Percentiles rank a stretch among this genome's conserved stretches.
Conservation (phyloP, 352 stramenopile species). For the Pythium aristosporum region DNA sequence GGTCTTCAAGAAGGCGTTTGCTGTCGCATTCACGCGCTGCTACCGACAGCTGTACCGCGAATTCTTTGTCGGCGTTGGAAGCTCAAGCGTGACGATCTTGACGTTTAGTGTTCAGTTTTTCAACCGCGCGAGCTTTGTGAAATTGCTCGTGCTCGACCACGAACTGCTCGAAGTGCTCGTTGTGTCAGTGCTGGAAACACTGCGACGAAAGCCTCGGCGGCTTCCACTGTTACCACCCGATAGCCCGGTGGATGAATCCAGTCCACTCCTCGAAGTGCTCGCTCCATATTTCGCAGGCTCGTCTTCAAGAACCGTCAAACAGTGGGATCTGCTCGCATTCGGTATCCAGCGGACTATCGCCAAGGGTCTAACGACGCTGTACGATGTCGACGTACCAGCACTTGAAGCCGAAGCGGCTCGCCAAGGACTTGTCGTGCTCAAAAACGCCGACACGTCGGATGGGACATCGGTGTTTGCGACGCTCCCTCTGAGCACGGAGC, state of each 20-base stretch:
- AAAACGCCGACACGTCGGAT: conserved; percentile 20
- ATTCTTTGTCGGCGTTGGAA: conserved; percentile 71
- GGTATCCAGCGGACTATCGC: conserved; percentile 41
- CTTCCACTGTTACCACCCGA: conserved; percentile 1
- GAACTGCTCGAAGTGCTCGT: conserved; percentile 74
- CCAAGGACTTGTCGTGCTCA: conserved; percentile 35
- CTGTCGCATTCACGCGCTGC: conserved; percentile 93
- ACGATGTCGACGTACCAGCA: conserved; percentile 46
- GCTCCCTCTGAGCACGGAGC: conserved; percentile 52
- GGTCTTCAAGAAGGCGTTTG: conserved; percentile 96
- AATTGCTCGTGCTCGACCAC: conserved; percentile 70
- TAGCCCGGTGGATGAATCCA: neutral
- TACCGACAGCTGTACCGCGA: conserved; percentile 89
- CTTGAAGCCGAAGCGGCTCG: conserved; percentile 42
- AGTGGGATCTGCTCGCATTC: conserved; percentile 73
- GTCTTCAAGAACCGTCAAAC: conserved; percentile 18
- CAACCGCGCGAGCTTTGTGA: conserved; percentile 97
- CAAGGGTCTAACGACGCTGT: conserved; percentile 34
- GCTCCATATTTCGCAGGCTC: conserved; percentile 1
- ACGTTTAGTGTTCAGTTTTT: conserved; percentile 97
- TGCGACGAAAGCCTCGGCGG: conserved; percentile 45
- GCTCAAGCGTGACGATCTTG: conserved; percentile 86
- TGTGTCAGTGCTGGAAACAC: conserved; percentile 65
- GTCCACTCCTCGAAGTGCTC: neutral
- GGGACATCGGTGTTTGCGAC: conserved; percentile 49